Evolutionary conservation across 176 grass and related monocot genomes (phyloP), one percentile per base, ranked within the genome.

Genomic region (Avena sativa): DNA sequence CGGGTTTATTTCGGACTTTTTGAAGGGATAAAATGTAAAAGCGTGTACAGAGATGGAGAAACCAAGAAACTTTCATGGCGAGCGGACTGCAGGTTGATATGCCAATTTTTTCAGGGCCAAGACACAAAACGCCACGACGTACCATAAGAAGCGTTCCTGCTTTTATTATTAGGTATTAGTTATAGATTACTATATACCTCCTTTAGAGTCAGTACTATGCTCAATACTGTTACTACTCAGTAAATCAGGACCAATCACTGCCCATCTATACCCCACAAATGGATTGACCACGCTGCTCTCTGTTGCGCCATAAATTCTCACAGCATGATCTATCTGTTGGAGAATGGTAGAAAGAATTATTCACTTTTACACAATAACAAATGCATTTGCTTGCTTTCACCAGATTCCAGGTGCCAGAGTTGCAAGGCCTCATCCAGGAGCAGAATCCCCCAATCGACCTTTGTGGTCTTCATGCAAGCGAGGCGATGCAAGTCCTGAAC

Each of bases 401-500:
- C 83, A 95, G 87, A 76, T 34, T 89, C 71, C 88, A 89, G 40
- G 83, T 86, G 83, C 79, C 80, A 46, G 93, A 98, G 40, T 74
- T 89, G 52, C 91, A 93, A 83, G 87, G 86, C 68, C 90, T 85
- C 59, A 77, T 81, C 91, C 86, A 88, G 87, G 95, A 91, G 66
- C 90, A 91, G 87, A 92, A 95, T 59, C 91, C 79, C 49, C 87
- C 91, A 21, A 95, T 98, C 4, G 93, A 98, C 48, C 91, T 98
- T 16, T 92, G 89, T 0, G 93, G 88, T 52, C 93, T 98, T 66
- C 93, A 92, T 50, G 83, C 84, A 44, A 92, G 43, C 4, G 91
- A 98, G 87, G 95, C 91, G 0, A 89, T 95, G 73, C 91, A 98
- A 12, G 91, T 92, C 68, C 91, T 98, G 40, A 95, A 95, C 87